Evolutionary conservation across 2,329 filamentous ascomycete species (phyloP).

Genomic region (Fusarium sp.): DNA sequence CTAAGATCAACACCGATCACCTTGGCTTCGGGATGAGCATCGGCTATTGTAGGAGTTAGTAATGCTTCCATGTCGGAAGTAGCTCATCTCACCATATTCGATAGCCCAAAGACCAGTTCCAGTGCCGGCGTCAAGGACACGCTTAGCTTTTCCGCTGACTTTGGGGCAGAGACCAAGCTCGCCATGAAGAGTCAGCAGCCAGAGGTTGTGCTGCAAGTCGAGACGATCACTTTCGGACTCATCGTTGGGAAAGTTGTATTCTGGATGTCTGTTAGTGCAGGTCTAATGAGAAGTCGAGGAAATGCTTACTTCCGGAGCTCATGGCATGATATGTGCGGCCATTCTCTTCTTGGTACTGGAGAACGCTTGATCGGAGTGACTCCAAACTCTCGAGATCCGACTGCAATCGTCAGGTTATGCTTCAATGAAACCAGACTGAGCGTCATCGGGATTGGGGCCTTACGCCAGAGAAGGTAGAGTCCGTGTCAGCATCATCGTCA

Average conservation of each 20-base stretch:
- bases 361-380: constrained; percentile 10
- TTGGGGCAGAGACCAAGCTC: constrained; percentile 6
- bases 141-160: background rate
- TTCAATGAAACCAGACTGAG: too few species aligned
- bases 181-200: constrained; percentile 9
- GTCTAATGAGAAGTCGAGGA: too few species aligned
- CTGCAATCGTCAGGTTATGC: background rate
- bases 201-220: constrained; percentile 17
- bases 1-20: constrained; percentile 10
- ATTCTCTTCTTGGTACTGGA: constrained; percentile 15
- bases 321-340: constrained; percentile 9
- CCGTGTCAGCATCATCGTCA: background rate
- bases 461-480: constrained; percentile 12
- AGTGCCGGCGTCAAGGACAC: constrained; percentile 10
- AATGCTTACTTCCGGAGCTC: too few species aligned
- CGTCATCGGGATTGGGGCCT: background rate
- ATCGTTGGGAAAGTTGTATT: constrained; percentile 13
- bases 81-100: constrained; percentile 3
- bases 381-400: constrained; percentile 3
- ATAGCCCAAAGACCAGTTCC: constrained; percentile 17
- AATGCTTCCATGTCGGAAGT: too few species aligned
- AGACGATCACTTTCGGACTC: constrained; percentile 11
- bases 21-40: constrained; percentile 6
- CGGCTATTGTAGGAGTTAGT: background rate
- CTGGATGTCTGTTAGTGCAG: accelerated